Evolutionary conservation across 2,329 filamentous ascomycete species (phyloP), one percentile per base, ranked within the genome.

Genomic region (Myrmaecium sp.): DNA sequence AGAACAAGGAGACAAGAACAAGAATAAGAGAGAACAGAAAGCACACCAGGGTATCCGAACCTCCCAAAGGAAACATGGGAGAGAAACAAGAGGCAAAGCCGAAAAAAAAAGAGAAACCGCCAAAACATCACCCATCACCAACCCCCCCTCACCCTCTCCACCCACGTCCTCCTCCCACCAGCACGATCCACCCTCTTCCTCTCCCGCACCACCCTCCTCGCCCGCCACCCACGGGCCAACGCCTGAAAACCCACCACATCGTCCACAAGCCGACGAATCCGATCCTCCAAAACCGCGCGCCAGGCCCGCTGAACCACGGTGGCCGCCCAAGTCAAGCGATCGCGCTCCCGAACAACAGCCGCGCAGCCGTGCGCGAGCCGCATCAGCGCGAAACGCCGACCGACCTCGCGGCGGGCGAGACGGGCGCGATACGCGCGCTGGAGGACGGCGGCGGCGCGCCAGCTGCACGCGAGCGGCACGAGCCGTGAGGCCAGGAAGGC

Each of bases 401-500:
- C 34, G 2, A 46, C 36, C 7, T 35, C 36, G 11, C 40, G 34
- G 15, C 53, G 44, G 7, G 41, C 30, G n/a, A 47, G 29, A 28
- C 37, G 37, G 4, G 32, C 23, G 11, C 67, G 59, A 51, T 60
- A 72, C 5, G 54, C 52, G 10, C 50, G 48, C 39, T 74, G 68
- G 10, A 74, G 56, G 1, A 51, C 51, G 3, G 50, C 41, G 1
- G 66, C 66, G 2, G 68, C 68, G 22, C 60, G 57, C 30, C 57
- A 50, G 8, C 47, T 49, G 30, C 54, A 54, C 2, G 58, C 57
- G 5, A 66, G 53, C 0, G 61, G 57, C 3, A 74, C 50, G 1
- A 74, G 49, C 21, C 68, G 58, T 4, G 64, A 69, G 21, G 66
- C 67, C 5, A 74, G 57, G 41, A 72, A 72, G 4, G 66, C 57